Evolutionary conservation across 805 yeast species (phyloP), one percentile per base, ranked within the genome.

Genomic region (Suhomyces sp.): DNA sequence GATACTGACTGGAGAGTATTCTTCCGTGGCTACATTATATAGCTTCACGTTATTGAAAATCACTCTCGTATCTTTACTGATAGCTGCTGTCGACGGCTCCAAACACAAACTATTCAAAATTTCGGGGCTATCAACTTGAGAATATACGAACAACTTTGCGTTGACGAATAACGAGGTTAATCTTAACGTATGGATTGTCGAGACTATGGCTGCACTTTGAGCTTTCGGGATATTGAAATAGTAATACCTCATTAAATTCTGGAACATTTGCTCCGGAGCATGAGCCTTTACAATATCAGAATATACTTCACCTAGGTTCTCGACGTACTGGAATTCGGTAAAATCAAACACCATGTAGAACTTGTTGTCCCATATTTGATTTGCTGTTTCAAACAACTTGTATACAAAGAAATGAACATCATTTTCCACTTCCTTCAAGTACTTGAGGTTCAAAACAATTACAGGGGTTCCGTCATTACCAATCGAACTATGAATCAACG

Each of bases 401-500:
- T 74, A 87, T 16, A 76, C 60, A 17, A 81, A 58, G 4, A 76
- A 60, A 28, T 83, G 82, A 6, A 58, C 48, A 36, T 67, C 71
- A 34, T 54, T 49, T 4, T 63, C 54, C 24, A 76, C 63, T 13
- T 70, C 49, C 22, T 47, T 51, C 22, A 67, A 39, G 17, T 50
- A 40, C 22, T 57, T 47, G 43, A 70, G 67, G 27, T 76, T 74
- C 17, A 83, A 47, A 3, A 82, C 77, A 18, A 84, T 62, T 14
- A 80, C 70, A 1, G 93, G 95, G 0, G 77, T 59, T 10, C 95
- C 95, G 51, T 85, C 95, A 24, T 73, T 67, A 23, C 83, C 77
- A 11, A 83, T 76, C 1, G 84, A 77, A 43, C 78, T 87, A 33
- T 75, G 78, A 8, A 84, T 69, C 23, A 81, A 62, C 0, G 70